Percentiles rank a stretch among this genome's conserved stretches.
Evolutionary conservation across 2,329 filamentous ascomycete genomes (phyloP).

Genomic region (Pseudogymnoascus pannorum): DNA sequence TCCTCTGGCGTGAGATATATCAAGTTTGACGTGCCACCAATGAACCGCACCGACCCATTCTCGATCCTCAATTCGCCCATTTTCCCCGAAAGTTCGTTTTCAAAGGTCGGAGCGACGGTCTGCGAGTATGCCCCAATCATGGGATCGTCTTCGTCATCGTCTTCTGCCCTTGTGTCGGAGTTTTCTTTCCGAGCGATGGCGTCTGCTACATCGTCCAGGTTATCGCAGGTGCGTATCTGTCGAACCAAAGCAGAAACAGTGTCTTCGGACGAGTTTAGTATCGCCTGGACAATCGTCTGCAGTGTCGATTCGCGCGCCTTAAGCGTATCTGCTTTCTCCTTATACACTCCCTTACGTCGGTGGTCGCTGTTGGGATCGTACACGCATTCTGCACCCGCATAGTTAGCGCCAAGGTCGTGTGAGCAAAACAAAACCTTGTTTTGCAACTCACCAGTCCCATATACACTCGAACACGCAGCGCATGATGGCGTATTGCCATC

Average conservation of each 20-base stretch:
- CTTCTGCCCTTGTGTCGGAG: conserved; percentile 32
- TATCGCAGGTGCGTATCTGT: conserved; percentile 78
- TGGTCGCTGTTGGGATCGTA: conserved; percentile 97
- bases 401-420: neutral
- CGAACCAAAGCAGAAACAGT: conserved; percentile 75
- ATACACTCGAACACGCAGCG: conserved; percentile 92
- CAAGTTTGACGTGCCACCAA: conserved; percentile 89
- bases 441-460: conserved; percentile 50
- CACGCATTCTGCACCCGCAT: conserved; percentile 54
- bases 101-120: conserved; percentile 39
- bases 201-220: conserved; percentile 48
- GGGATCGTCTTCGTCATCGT: conserved; percentile 35
- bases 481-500: conserved; percentile 88
- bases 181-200: conserved; percentile 34
- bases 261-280: conserved; percentile 84
- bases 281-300: conserved; percentile 86
- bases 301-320: conserved; percentile 83
- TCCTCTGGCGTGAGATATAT: conserved; percentile 62
- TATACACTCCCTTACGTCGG: conserved; percentile 92
- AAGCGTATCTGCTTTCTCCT: conserved; percentile 81
- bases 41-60: conserved; percentile 81
- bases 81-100: conserved; percentile 79
- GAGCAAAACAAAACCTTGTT: conserved; percentile 11
- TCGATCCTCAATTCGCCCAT: conserved; percentile 88
- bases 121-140: conserved; percentile 35